These are phyloP conservation scores for Chaetomium sp. DNA, from an alignment of 2,329 filamentous ascomycete species.

Conservation along the genomic window DNA sequence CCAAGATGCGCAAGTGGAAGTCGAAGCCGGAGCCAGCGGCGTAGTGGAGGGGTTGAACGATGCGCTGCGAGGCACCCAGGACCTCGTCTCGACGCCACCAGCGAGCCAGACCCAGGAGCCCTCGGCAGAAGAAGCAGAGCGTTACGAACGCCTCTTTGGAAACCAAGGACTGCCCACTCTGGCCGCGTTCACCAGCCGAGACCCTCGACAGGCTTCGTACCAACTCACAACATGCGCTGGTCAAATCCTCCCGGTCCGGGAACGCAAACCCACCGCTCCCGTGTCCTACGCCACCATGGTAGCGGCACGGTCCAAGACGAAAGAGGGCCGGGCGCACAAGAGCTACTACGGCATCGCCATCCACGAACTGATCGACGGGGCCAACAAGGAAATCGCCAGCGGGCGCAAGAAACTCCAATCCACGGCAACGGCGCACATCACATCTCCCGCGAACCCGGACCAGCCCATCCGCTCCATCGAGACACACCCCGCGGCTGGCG, in stretches of 20 bases:
- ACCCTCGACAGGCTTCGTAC: slow-evolving; percentile 26
- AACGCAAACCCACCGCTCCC: slow-evolving; percentile 41
- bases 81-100: slow-evolving; percentile 16
- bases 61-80: neutral
- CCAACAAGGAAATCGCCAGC: slow-evolving; percentile 51
- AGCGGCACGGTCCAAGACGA: slow-evolving; percentile 59
- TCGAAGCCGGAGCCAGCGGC: neutral
- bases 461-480: slow-evolving; percentile 40
- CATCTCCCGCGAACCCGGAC: slow-evolving; percentile 24
- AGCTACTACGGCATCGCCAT: slow-evolving; percentile 93
- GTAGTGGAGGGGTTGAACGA: neutral
- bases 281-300: slow-evolving; percentile 61
- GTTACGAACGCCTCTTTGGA: slow-evolving; percentile 23
- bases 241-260: slow-evolving; percentile 47
- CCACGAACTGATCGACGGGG: slow-evolving; percentile 70
- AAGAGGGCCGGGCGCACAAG: slow-evolving; percentile 61
- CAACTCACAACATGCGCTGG: slow-evolving; percentile 52
- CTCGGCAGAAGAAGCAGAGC: slow-evolving; percentile 20
- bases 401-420: slow-evolving; percentile 27
- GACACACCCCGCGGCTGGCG: slow-evolving; percentile 13
- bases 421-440: slow-evolving; percentile 20
- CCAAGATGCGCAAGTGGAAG: slow-evolving; percentile 8
- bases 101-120: slow-evolving; percentile 19
- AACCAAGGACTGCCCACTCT: slow-evolving; percentile 5
- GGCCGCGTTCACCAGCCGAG: slow-evolving; percentile 5